Evolutionary conservation across 495 filamentous ascomycete genomes (phyloP), one percentile per base, ranked within the genome.

Genomic region (Neohortaea acidophila): DNA sequence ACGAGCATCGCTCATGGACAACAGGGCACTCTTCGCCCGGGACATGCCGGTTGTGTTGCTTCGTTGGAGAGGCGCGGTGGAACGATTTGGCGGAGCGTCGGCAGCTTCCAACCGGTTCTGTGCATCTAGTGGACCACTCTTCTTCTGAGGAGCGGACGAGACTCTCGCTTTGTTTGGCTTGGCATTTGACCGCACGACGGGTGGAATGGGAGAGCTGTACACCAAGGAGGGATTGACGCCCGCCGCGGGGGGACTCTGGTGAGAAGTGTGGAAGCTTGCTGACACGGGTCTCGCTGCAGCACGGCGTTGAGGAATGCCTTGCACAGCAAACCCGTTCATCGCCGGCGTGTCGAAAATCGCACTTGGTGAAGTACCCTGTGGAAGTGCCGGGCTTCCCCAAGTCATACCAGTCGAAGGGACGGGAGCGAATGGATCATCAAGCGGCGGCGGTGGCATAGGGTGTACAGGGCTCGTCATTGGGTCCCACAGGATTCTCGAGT

Each of bases 401-500:
- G 28, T 38, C 41, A 40, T 38, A 21, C 41, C 40, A 17, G 46
- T 49, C 12, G 51, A 45, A 6, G 48, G 39, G 7, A 43, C 44
- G 0, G 53, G 47, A 12, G 51, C 51, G 39, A 61, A 61, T 4
- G 57, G 54, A 41, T 61, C 53, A 12, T 44, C 49, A 13, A 44
- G 24, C 5, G 49, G 6, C 34, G 21, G 13, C 48, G 36, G 1
- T 41, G 41, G 20, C 23, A 17, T 14, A 39, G 1, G 26, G 5
- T 25, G 12, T 7, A 25, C 43, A 3, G 48, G 40, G 31, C 41
- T 43, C 14, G 24, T 41, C 33, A 73, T 67, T 11, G 77, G 63
- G 43, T 86, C 83, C 81, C 81, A 89, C 52, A 85, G 84, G 19
- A 77, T 55, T 37, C 73, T 70, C 27, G 75, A 67, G 44, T 77